Evolutionary conservation across 2,329 filamentous ascomycete genomes (phyloP), one percentile per base, ranked within the genome.

Genomic region (Zymoseptoria crescenta): DNA sequence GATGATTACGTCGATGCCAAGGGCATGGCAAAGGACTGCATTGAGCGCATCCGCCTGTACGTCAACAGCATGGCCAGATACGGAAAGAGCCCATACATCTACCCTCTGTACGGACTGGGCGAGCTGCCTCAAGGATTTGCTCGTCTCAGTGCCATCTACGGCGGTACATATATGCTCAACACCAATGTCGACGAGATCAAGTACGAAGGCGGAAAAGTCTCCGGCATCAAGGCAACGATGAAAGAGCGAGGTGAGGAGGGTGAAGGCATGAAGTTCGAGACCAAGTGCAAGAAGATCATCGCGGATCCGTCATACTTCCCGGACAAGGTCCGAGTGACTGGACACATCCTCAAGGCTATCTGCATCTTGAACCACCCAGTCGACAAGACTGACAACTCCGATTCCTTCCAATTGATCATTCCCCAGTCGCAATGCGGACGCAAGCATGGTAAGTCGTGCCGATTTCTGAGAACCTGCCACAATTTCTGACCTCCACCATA

Each of bases 151-250:
- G 94, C 94, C 75, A 97, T 99, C 77, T 97, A 99, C 74, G 94
- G 94, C 65, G 94, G 94, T 68, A 99, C 94, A 55, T 99, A 99
- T 80, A 99, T 99, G 92, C 87, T 99, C 71, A 97, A 97, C 82
- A 96, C 94, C 68, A 86, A 86, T 67, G 83, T 99, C 58, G 89
- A 97, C 64, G 94, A 99, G 80, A 79, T 99, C 66, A 76, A 88
- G 62, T 96, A 94, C 73, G 69, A 69, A 28, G 90, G 81, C 58
- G 84, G 83, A 72, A 96, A 95, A 81, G 89, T 93, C n/a, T 83
- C 85, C 16, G 94, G 94, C 59, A 97, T 99, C 80, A 95, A 95
- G 81, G 94, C 94, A 55, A 96, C 94, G 68, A 97, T 97, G 92
- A 87, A 86, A 73, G 89, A 89, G 74, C 85, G 87, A 62, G 89